Percentiles rank a stretch among this genome's conserved stretches.
phyloP scores from a whole-genome alignment of 148 eudicot genomes.

The Vaccinium macrocarpon region DNA sequence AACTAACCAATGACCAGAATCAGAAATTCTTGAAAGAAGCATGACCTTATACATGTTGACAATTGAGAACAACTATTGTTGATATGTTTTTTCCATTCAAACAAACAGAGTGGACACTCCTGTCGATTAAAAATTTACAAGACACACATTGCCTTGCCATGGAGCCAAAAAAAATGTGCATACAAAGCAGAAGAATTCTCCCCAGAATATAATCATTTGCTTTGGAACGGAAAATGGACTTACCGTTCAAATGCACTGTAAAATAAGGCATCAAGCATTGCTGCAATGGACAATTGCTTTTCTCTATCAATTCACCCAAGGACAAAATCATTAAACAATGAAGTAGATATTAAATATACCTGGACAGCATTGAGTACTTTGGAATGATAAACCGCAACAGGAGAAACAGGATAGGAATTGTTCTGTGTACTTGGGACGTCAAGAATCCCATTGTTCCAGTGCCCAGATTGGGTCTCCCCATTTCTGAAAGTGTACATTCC shows the following conservation, averaged over 20 bases:
- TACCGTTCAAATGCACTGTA: not conserved
- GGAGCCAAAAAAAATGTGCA: too few species aligned
- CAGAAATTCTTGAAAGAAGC: too few species aligned
- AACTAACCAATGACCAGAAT: too few species aligned
- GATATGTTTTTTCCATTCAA: too few species aligned
- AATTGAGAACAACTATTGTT: too few species aligned
- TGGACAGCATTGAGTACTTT: constrained; percentile 87
- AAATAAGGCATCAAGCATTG: not conserved
- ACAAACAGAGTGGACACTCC: too few species aligned
- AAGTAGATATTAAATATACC: constrained; percentile 33
- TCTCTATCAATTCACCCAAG: not conserved
- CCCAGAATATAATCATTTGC: too few species aligned
- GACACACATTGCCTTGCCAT: too few species aligned
- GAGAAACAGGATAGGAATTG: constrained; percentile 55
- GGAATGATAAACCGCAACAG: constrained; percentile 91
- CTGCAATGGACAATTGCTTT: not conserved
- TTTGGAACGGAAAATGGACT: too few species aligned
- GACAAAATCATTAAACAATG: not conserved
- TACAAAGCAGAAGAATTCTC: too few species aligned
- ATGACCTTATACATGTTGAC: too few species aligned
- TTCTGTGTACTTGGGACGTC: constrained; percentile 87
- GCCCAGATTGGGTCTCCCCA: constrained; percentile 90
- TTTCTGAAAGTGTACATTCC: constrained; percentile 92
- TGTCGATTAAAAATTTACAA: too few species aligned
- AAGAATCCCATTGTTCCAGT: constrained; percentile 89